phyloP scores from a whole-genome alignment of 73 alveolate genomes.

The Paramecium pentaurelia region DNA sequence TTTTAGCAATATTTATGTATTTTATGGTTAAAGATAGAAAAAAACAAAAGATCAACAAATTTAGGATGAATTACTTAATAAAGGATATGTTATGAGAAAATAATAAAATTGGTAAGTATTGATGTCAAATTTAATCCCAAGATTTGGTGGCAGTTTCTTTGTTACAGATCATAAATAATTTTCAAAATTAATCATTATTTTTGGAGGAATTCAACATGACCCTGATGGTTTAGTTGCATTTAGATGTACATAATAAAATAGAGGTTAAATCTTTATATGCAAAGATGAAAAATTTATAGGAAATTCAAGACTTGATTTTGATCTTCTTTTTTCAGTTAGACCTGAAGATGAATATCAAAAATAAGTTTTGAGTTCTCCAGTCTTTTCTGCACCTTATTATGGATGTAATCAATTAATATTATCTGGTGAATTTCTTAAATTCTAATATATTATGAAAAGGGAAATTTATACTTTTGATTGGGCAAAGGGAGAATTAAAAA shows the following conservation, averaged over 20 bases:
- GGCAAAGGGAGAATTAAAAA: not conserved
- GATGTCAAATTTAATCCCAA: not conserved
- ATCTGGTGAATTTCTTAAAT: conserved; percentile 30
- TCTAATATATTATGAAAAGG: not conserved
- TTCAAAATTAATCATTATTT: not conserved
- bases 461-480: conserved; percentile 7
- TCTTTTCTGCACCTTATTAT: conserved; percentile 28
- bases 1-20: conserved; percentile 1
- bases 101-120: not conserved
- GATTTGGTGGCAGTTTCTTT: conserved; percentile 41
- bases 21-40: not conserved
- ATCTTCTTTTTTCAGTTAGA: not conserved
- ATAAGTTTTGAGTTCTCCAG: not conserved
- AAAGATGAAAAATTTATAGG: not conserved
- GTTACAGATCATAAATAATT: not conserved
- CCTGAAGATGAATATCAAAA: not conserved
- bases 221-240: not conserved
- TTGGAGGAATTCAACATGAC: not conserved
- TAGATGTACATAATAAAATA: not conserved
- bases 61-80: not conserved
- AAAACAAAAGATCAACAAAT: not conserved
- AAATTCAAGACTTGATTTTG: not conserved
- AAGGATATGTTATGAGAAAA: not conserved
- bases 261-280: not conserved
- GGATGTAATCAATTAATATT: not conserved